Percentiles rank a stretch among this genome's conserved stretches.
phyloP scores from a whole-genome alignment of 1,284 basidiomycete species.

The Porogramme epimiltina region DNA sequence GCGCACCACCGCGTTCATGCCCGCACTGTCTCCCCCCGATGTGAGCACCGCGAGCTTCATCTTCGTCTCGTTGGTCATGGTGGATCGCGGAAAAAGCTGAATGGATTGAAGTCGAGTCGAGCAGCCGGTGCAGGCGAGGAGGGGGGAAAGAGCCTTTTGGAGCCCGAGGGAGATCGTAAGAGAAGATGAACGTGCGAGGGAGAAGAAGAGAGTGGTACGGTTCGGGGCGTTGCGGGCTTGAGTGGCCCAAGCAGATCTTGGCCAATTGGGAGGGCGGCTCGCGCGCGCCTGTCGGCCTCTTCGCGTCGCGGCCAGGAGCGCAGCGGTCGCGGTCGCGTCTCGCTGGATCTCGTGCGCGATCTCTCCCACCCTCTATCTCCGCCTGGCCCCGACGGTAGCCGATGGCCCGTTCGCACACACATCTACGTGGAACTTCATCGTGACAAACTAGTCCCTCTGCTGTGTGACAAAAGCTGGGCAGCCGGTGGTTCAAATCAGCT shows the following conservation, averaged over 20 bases:
- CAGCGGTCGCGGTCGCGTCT: too few relatives aligned
- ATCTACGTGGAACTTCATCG: too few relatives aligned
- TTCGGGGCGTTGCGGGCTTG: constrained; percentile 1
- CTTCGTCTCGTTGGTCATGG: constrained; percentile 7
- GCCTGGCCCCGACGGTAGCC: too few relatives aligned
- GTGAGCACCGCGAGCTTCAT: constrained; percentile 94
- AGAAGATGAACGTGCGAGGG: constrained; percentile 5
- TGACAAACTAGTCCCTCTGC: too few relatives aligned
- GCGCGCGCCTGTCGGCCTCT: too few relatives aligned
- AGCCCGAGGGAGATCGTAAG: neutral
- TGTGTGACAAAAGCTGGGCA: too few relatives aligned
- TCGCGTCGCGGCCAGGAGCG: too few relatives aligned
- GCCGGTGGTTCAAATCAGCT: too few relatives aligned
- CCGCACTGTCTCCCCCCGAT: constrained; percentile 95
- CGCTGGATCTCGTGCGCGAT: too few relatives aligned
- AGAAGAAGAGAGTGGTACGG: constrained; percentile 8
- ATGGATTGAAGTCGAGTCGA: neutral
- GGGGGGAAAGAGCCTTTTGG: neutral
- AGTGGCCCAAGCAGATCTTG: constrained; percentile 2
- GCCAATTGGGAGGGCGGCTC: too few relatives aligned
- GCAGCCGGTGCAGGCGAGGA: neutral
- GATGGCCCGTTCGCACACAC: too few relatives aligned
- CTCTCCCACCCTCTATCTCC: too few relatives aligned
- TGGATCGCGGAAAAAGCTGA: neutral
- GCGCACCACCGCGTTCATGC: constrained; percentile 95